phyloP scores from a whole-genome alignment of 495 filamentous ascomycete species.

The Rusavskia elegans region DNA sequence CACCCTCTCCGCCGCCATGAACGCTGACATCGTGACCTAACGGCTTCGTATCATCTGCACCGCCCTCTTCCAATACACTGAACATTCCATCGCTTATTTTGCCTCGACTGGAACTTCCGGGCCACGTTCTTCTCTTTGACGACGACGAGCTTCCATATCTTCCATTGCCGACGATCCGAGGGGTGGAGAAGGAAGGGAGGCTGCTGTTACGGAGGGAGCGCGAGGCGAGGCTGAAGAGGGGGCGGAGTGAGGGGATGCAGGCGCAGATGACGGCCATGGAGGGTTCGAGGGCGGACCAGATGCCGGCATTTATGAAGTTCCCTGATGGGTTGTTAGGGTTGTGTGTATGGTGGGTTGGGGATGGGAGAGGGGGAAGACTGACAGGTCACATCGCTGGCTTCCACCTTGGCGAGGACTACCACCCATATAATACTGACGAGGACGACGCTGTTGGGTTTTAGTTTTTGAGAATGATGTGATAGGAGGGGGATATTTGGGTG shows the following conservation, averaged over 20 bases:
- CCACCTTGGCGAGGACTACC: background rate
- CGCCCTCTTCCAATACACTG: background rate
- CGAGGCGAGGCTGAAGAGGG: constrained; percentile 4
- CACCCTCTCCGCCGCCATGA: background rate
- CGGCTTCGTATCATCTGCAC: background rate
- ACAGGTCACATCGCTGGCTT: background rate
- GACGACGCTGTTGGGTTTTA: background rate
- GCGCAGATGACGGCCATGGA: background rate
- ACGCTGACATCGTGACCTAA: background rate
- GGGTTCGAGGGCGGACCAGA: background rate
- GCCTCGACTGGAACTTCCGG: background rate
- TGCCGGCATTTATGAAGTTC: background rate
- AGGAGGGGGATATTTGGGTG: background rate
- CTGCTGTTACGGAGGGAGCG: background rate
- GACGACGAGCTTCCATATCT: background rate
- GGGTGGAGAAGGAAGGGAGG: background rate
- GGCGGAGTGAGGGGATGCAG: constrained; percentile 3
- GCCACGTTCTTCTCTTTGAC: background rate
- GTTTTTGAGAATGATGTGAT: background rate
- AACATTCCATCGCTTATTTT: background rate
- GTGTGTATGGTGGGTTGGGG: background rate
- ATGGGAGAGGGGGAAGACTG: background rate
- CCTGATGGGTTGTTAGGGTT: background rate
- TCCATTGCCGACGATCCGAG: background rate
- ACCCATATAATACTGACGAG: background rate